A percentile compares a stretch with the other conserved stretches of the same genome.
phyloP scores from a whole-genome alignment of 345 rosid genomes.

The Pelargonium nanum region DNA sequence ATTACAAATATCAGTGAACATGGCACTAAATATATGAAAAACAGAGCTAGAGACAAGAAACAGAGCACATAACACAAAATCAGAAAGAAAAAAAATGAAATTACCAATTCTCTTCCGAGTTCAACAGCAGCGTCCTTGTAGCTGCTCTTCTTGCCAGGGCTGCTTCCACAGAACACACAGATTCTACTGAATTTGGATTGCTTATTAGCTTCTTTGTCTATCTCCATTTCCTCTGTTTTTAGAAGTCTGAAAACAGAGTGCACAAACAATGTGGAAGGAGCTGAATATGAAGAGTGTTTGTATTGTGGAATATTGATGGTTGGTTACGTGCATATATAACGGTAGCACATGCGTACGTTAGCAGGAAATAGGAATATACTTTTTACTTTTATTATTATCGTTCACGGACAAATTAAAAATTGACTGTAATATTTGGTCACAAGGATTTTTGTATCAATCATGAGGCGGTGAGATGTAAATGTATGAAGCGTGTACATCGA shows the following conservation, averaged over 20 bases:
- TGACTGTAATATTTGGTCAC: too few relatives aligned
- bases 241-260: not conserved
- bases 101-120: constrained; percentile 75
- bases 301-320: not conserved
- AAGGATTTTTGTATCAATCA: too few relatives aligned
- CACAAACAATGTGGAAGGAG: not conserved
- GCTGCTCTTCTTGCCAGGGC: constrained; percentile 63
- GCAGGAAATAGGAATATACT: too few relatives aligned
- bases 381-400: too few relatives aligned
- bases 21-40: not conserved
- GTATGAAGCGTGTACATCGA: too few relatives aligned
- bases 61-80: not conserved
- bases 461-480: too few relatives aligned
- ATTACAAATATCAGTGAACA: not conserved
- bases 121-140: constrained; percentile 77
- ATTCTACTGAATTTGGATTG: constrained; percentile 57
- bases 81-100: not conserved
- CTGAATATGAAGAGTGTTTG: too few relatives aligned
- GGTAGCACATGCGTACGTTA: constrained; percentile 13
- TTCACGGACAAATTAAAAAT: too few relatives aligned
- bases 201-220: constrained; percentile 21
- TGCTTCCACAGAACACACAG: constrained; percentile 96
- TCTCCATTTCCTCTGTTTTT: constrained; percentile 23
- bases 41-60: not conserved
- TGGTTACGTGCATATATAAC: constrained; percentile 15